Base-by-base conservation (phyloP, 176 grass and related monocot species). In the Oryza rufipogon region DNA sequence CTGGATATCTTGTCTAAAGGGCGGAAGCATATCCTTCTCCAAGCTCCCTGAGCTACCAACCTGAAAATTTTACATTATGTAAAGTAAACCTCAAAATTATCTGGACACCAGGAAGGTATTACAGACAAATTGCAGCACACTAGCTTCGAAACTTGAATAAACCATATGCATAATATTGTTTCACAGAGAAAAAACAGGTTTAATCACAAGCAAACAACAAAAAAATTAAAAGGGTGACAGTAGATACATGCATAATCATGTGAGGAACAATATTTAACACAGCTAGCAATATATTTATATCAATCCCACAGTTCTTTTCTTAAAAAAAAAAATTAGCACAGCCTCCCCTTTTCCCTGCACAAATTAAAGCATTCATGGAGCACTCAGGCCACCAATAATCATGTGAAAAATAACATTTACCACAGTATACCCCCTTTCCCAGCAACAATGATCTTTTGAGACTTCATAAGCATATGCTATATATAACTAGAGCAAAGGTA, bases 31-130 rank as follows among this genome's bases (percentile, higher is more conserved):
- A 67, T 77, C 71, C 77, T 73, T 88, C 56, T 91, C 44, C 33
- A 90, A 79, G n/a, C 38, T 78, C 61, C 83, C 83, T 39, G 67
- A 67, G 22, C 78, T 82, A 56, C 79, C 58, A 7, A 70, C 84
- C 88, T 90, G 69, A 74, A 90, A n/a, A 74, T 74, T 77, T 78
- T 74, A 74, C 9, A 71, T 83, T 67, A 68, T 68, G 78, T 72
- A 67, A 82, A 39, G 75, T 20, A 58, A 73, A 73, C 26, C 10
- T 48, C 73, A 86, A 60, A 74, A 73, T 68, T 7, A 67, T 83
- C 73, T 68, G 16, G 38, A 73, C 65, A 78, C 11, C 76, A 28
- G 23, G 16, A 77, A 79, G 63, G 28, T 9, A 77, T 71, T 19
- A 34, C 19, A 47, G 45, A 22, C 9, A 82, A 75, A 90, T 32